Base-by-base conservation (phyloP, 768 basidiomycete species). In the Rhodotorula toruloides region DNA sequence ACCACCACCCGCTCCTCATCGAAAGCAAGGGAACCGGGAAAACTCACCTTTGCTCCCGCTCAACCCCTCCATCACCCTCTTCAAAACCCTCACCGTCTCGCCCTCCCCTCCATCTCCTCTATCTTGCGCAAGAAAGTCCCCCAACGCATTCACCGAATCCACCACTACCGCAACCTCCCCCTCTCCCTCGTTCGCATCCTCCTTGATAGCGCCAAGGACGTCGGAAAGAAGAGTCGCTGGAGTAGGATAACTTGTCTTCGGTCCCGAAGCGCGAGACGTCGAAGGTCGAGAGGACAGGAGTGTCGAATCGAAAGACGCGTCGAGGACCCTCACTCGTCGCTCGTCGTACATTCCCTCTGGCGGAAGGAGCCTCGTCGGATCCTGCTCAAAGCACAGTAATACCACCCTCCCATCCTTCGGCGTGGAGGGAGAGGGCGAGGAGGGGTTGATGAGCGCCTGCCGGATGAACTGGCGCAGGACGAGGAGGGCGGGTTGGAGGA, bases 401-500 rank as follows among this genome's bases (percentile, higher is more conserved):
- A 65, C n/a, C 6, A 61, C 36, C 40, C 50, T 22, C 34, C 14
- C 42, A 31, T 11, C 27, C 9, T 13, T 29, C 16, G 34, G 58
- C 27, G 22, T 3, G 32, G 42, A 29, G 9, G 44, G 12, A 8
- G 31, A 13, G 29, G 56, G 8, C 36, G 58, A 43, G 10, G 54
- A 25, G 21, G 31, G n/a, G 21, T 32, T 32, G 25, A 46, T 40
- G 36, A 71, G 65, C 0, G 61, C 47, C 8, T 32, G 21, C 9
- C 21, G 27, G 62, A 74, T 29, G 34, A 70, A 36, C 44, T 65
- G 43, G 27, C 65, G 61, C 14, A 69, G 32, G 31, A 72, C 52
- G 13, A 50, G 34, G 1, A 70, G 54, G 0, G 65, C 53, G 4
- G 73, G 73, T 50, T 74, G 70, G 11, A 68, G 40, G 21, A 72